phyloP scores from a whole-genome alignment of 106 monocot species.

The Acanthochlamys bracteata region DNA sequence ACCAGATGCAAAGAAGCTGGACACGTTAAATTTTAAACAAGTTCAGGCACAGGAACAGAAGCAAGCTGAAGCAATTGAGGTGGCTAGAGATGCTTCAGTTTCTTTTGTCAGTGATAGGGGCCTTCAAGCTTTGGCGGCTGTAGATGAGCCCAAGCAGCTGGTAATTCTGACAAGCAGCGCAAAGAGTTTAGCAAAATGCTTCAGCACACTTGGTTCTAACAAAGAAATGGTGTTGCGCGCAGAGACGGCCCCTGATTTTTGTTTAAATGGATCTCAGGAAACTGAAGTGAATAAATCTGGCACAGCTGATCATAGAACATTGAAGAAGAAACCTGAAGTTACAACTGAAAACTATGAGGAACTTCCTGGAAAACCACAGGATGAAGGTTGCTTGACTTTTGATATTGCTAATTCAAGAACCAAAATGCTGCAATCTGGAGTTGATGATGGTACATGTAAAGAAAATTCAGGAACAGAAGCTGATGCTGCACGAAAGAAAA shows the following conservation, averaged over 20 bases:
- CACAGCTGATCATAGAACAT: slow-evolving; percentile 13
- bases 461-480: background rate
- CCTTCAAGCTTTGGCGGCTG: slow-evolving; percentile 6
- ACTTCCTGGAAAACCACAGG: slow-evolving; percentile 1
- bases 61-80: background rate
- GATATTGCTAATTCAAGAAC: slow-evolving; percentile 9
- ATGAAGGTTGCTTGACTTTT: slow-evolving; percentile 8
- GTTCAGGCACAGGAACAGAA: background rate
- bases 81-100: background rate
- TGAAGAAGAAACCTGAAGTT: background rate
- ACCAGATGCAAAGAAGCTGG: slow-evolving; percentile 5
- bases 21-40: background rate
- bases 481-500: slow-evolving; percentile 15
- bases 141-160: slow-evolving; percentile 6
- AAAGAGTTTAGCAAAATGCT: background rate
- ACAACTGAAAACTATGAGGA: slow-evolving; percentile 2
- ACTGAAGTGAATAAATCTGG: slow-evolving; percentile 10
- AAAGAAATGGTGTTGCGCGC: background rate
- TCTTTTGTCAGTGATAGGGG: slow-evolving; percentile 1
- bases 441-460: slow-evolving; percentile 13
- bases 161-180: background rate
- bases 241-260: slow-evolving; percentile 3
- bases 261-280: background rate
- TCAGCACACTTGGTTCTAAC: slow-evolving; percentile 6
- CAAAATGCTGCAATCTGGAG: slow-evolving; percentile 9